Evolutionary conservation across 257 asterid species (phyloP).

Genomic region (Petunia axillaris): DNA sequence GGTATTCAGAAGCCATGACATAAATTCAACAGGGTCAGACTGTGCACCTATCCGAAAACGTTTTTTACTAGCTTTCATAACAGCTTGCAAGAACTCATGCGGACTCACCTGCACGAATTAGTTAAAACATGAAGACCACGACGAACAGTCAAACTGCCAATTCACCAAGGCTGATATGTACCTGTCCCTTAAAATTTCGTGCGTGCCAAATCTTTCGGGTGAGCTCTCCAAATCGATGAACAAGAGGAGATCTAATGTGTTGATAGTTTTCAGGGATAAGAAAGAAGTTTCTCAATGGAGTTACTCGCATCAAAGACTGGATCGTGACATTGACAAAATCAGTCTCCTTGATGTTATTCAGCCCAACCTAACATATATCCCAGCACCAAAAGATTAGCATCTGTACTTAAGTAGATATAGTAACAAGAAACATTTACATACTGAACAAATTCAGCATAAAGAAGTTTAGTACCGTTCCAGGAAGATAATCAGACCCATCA

Average conservation of each 20-base stretch:
- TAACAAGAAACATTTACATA: neutral
- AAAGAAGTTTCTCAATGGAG: slow-evolving; percentile 97
- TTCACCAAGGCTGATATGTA: slow-evolving; percentile 25
- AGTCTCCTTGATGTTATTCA: slow-evolving; percentile 95
- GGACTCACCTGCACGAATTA: slow-evolving; percentile 86
- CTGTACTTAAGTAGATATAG: neutral
- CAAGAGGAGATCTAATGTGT: slow-evolving; percentile 86
- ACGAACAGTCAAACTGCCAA: neutral
- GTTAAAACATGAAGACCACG: slow-evolving; percentile 30
- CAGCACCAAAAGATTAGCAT: slow-evolving; percentile 20
- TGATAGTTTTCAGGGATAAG: slow-evolving; percentile 89
- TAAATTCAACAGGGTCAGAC: slow-evolving; percentile 96
- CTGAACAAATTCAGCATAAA: neutral
- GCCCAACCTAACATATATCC: slow-evolving; percentile 71
- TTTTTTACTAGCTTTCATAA: slow-evolving; percentile 92
- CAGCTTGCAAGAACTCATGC: slow-evolving; percentile 95
- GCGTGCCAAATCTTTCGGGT: slow-evolving; percentile 97
- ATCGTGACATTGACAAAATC: slow-evolving; percentile 95
- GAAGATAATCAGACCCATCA: slow-evolving; percentile 99
- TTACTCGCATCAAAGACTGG: slow-evolving; percentile 96
- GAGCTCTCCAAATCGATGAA: slow-evolving; percentile 96
- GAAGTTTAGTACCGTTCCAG: slow-evolving; percentile 77
- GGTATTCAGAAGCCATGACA: slow-evolving; percentile 94
- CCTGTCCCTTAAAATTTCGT: slow-evolving; percentile 98
- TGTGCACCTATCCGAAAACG: slow-evolving; percentile 85